phyloP scores from a whole-genome alignment of 306 rosid genomes.

The Urtica urens region DNA sequence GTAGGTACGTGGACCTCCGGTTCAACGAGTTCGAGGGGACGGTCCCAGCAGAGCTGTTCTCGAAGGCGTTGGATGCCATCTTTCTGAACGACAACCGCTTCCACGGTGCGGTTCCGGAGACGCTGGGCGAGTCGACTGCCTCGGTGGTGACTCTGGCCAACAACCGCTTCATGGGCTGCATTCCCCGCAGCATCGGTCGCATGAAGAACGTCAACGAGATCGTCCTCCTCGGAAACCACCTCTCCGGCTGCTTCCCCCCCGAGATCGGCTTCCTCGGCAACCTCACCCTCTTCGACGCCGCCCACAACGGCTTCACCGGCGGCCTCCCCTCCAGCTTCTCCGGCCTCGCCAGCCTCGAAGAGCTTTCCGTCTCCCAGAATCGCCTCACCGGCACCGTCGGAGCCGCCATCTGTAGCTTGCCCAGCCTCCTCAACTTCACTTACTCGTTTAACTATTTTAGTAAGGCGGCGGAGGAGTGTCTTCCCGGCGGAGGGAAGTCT shows the following conservation, averaged over 20 bases:
- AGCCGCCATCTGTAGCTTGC: conserved; percentile 35
- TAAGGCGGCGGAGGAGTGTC: conserved; percentile 34
- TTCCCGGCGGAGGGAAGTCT: conserved; percentile 1
- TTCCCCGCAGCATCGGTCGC: conserved; percentile 43
- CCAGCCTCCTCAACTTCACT: conserved; percentile 35
- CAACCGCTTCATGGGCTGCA: conserved; percentile 55
- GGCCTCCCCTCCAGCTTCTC: conserved; percentile 28
- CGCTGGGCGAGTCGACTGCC: conserved; percentile 40
- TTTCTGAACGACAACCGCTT: conserved; percentile 39
- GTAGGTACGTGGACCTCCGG: conserved; percentile 56
- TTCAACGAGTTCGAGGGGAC: conserved; percentile 63
- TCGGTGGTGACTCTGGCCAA: conserved; percentile 49
- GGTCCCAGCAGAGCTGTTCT: conserved; percentile 42
- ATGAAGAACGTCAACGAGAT: conserved; percentile 53
- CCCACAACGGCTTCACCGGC: conserved; percentile 44
- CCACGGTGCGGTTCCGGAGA: conserved; percentile 19
- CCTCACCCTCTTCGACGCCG: conserved; percentile 28
- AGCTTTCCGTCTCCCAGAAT: conserved; percentile 31
- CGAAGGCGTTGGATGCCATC: conserved; percentile 24
- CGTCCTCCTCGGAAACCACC: conserved; percentile 33
- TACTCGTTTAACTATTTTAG: conserved; percentile 47
- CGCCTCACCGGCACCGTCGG: conserved; percentile 42
- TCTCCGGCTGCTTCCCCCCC: conserved; percentile 56
- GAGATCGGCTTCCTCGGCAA: conserved; percentile 40
- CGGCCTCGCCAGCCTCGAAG: conserved; percentile 30